Conservation (phyloP, 129 eudicot species). For the Saussurea involucrata region DNA sequence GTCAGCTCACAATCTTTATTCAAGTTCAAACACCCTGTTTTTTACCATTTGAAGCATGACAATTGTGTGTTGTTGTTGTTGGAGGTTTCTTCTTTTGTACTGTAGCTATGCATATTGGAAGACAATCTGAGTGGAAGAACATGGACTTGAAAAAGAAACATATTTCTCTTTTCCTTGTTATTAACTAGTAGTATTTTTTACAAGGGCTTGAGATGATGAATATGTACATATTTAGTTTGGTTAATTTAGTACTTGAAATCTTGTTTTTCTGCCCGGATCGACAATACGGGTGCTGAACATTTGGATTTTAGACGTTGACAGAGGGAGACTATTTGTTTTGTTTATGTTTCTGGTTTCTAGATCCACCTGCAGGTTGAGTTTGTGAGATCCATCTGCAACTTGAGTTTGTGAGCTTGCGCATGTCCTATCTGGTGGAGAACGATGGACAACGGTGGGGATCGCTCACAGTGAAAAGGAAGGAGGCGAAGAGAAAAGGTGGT, state of each 20-base stretch:
- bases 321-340: too few species aligned
- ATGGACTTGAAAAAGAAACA: background rate
- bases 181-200: background rate
- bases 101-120: background rate
- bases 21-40: background rate
- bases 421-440: too few species aligned
- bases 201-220: slow-evolving; percentile 3
- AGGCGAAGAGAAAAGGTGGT: too few species aligned
- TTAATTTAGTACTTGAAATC: background rate
- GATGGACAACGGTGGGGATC: too few species aligned
- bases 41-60: background rate
- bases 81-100: background rate
- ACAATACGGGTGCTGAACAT: background rate
- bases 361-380: too few species aligned
- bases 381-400: too few species aligned
- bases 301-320: background rate
- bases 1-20: slow-evolving; percentile 25
- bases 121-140: slow-evolving; percentile 5
- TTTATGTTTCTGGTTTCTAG: too few species aligned
- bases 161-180: slow-evolving; percentile 14
- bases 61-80: too few species aligned
- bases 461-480: too few species aligned
- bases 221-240: slow-evolving; percentile 26
- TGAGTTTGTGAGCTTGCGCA: too few species aligned
- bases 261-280: background rate